A percentile compares a stretch with the other conserved stretches of the same genome.
Conservation (phyloP, 1,284 basidiomycete species). For the Ceratobasidium sp. region DNA sequence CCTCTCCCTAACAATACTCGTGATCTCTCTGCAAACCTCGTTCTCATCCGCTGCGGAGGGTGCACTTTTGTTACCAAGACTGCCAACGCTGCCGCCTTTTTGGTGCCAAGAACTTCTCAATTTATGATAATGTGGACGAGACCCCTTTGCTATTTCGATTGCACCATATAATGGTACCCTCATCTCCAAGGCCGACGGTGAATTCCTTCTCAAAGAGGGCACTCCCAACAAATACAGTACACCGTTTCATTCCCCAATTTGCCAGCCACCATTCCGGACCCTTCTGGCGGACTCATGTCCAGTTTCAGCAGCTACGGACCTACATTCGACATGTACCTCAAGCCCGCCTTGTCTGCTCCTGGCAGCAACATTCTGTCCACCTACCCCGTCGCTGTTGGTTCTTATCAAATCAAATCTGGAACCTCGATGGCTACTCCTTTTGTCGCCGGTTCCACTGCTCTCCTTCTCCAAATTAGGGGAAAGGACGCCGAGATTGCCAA, state of each 20-base stretch:
- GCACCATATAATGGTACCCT: slow-evolving; percentile 40
- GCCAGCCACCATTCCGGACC: slow-evolving; percentile 52
- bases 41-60: slow-evolving; percentile 60
- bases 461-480: slow-evolving; percentile 64
- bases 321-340: slow-evolving; percentile 64
- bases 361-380: slow-evolving; percentile 70
- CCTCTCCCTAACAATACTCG: slow-evolving; percentile 61
- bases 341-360: slow-evolving; percentile 64
- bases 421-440: slow-evolving; percentile 57
- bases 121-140: slow-evolving; percentile 53
- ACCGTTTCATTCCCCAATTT: slow-evolving; percentile 59
- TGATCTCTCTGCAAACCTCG: slow-evolving; percentile 57
- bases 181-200: slow-evolving; percentile 43
- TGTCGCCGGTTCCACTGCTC: slow-evolving; percentile 67
- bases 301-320: slow-evolving; percentile 65
- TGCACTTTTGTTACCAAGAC: slow-evolving; percentile 60
- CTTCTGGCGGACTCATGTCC: slow-evolving; percentile 62
- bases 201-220: slow-evolving; percentile 54
- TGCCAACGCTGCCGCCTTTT: slow-evolving; percentile 60
- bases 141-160: slow-evolving; percentile 21
- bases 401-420: slow-evolving; percentile 56
- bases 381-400: slow-evolving; percentile 54
- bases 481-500: slow-evolving; percentile 53
- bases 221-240: slow-evolving; percentile 53
- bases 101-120: slow-evolving; percentile 57